A percentile compares a stretch with the other conserved stretches of the same genome.
These are phyloP conservation scores for Thelephora ganbajun DNA, from an alignment of 768 basidiomycete genomes.

Conservation along the genomic window DNA sequence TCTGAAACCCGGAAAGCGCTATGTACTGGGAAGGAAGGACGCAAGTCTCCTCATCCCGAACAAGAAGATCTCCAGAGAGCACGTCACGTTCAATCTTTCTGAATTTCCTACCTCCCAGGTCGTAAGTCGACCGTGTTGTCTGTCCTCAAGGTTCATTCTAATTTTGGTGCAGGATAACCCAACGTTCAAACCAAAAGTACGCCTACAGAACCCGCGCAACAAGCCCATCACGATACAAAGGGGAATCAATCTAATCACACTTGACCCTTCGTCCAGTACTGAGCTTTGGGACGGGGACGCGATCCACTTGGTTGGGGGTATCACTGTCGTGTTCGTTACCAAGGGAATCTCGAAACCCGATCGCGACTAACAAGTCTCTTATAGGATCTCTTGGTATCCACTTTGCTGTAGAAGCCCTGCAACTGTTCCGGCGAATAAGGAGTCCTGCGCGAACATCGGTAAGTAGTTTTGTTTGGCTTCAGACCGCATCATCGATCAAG, in stretches of 20 bases:
- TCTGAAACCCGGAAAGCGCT: conserved; percentile 43
- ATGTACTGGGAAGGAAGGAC: conserved; percentile 45
- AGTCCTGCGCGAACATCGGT: conserved; percentile 32
- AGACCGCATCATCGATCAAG: background rate
- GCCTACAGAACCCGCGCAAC: conserved; percentile 1
- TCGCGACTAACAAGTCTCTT: background rate
- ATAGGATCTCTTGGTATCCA: conserved; percentile 16
- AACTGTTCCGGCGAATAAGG: background rate
- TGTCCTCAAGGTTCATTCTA: background rate
- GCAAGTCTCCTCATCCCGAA: conserved; percentile 33
- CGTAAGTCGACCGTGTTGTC: conserved; percentile 26
- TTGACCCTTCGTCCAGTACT: conserved; percentile 24
- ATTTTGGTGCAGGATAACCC: conserved; percentile 31
- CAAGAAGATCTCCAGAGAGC: conserved; percentile 52
- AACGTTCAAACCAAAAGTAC: conserved; percentile 29
- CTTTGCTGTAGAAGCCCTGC: conserved; percentile 12
- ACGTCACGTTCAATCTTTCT: conserved; percentile 45
- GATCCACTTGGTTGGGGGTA: conserved; percentile 28
- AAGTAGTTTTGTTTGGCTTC: conserved; percentile 8
- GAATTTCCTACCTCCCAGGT: conserved; percentile 35
- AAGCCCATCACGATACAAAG: conserved; percentile 24
- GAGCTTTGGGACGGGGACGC: conserved; percentile 42
- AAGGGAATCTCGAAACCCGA: conserved; percentile 2
- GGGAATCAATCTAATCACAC: conserved; percentile 17
- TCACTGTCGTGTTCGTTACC: conserved; percentile 31